A percentile compares a stretch with the other conserved stretches of the same genome.
Conservation (phyloP, 129 eudicot species). For the Helichrysum umbraculigerum region DNA sequence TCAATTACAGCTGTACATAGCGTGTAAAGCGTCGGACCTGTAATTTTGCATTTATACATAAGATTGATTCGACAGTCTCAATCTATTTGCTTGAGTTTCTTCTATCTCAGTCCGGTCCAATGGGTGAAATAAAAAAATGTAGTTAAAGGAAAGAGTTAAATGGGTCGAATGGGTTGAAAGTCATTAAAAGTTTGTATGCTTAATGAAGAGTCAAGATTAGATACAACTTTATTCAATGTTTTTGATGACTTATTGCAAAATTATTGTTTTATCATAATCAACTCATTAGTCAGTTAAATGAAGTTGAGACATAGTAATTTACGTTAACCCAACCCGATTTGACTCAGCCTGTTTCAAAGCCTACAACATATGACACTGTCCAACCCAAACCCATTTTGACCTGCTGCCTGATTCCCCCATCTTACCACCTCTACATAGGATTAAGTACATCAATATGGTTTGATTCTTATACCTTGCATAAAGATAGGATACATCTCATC, state of each 20-base stretch:
- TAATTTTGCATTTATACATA: conserved; percentile 18
- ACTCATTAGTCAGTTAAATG: too few relatives aligned
- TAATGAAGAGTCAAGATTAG: background rate
- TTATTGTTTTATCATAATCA: too few relatives aligned
- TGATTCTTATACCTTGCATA: conserved; percentile 64
- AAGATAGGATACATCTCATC: conserved; percentile 72
- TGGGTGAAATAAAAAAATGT: too few relatives aligned
- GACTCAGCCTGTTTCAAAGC: background rate
- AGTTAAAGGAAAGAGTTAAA: background rate
- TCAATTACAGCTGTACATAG: conserved; percentile 86
- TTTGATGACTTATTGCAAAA: too few relatives aligned
- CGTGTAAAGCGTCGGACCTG: conserved; percentile 87
- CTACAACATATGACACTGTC: background rate
- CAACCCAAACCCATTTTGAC: background rate
- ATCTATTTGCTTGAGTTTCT: background rate
- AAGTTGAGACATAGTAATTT: background rate
- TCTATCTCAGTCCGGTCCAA: too few relatives aligned
- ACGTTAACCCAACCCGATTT: background rate
- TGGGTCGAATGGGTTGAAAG: background rate
- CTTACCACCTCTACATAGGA: background rate
- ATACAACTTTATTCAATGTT: too few relatives aligned
- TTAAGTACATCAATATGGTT: too few relatives aligned
- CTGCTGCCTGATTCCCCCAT: background rate
- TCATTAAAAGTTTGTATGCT: background rate
- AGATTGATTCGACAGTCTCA: background rate